Evolutionary conservation across 768 basidiomycete genomes (phyloP).

Genomic region (Boletus pseudopeckii): DNA sequence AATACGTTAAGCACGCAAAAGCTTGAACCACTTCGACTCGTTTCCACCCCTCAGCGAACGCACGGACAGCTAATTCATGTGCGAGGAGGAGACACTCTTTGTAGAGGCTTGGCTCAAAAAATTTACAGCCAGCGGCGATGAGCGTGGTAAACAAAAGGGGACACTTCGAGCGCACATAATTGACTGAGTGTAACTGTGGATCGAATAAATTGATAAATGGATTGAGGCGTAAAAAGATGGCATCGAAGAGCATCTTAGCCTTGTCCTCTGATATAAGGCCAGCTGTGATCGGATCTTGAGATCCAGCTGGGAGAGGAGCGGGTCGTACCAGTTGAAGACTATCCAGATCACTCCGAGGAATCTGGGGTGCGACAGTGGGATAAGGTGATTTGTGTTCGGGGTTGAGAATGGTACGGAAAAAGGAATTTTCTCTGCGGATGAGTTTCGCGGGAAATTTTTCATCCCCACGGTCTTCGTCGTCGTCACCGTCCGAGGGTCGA

Average conservation of each 20-base stretch:
- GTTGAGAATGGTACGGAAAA: slow-evolving; percentile 82
- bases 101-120: slow-evolving; percentile 69
- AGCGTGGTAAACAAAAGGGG: slow-evolving; percentile 84
- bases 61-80: slow-evolving; percentile 68
- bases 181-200: slow-evolving; percentile 75
- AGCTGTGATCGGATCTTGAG: slow-evolving; percentile 67
- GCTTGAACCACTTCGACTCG: slow-evolving; percentile 87
- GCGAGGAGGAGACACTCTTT: slow-evolving; percentile 68
- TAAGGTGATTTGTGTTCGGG: slow-evolving; percentile 52
- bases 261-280: slow-evolving; percentile 69
- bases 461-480: slow-evolving; percentile 64
- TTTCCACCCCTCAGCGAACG: slow-evolving; percentile 76
- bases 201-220: slow-evolving; percentile 90
- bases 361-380: slow-evolving; percentile 25
- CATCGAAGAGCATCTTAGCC: slow-evolving; percentile 70
- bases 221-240: slow-evolving; percentile 79
- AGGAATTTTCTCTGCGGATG: slow-evolving; percentile 74
- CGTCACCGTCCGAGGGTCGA: slow-evolving; percentile 42
- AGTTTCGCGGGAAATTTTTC: slow-evolving; percentile 74
- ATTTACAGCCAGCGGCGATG: slow-evolving; percentile 82
- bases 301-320: slow-evolving; percentile 37
- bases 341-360: slow-evolving; percentile 35
- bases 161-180: slow-evolving; percentile 75
- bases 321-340: slow-evolving; percentile 34
- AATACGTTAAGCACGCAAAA: slow-evolving; percentile 85